phyloP scores from a whole-genome alignment of 2,329 filamentous ascomycete species.

The Pseudogymnoascus sp. region DNA sequence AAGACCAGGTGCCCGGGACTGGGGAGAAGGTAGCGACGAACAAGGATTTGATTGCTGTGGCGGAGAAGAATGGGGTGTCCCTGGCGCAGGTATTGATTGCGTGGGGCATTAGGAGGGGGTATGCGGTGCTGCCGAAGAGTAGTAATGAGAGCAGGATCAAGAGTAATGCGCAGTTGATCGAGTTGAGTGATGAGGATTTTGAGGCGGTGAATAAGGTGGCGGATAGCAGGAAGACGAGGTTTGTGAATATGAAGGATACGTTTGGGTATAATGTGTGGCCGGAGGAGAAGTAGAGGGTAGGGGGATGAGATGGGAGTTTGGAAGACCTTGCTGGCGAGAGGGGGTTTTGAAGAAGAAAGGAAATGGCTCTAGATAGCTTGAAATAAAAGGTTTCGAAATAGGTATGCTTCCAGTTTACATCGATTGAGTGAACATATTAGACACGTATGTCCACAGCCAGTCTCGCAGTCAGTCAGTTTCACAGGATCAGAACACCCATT shows the following conservation, averaged over 20 bases:
- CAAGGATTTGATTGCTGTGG: slow-evolving; percentile 49
- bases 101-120: slow-evolving; percentile 62
- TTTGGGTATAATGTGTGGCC: slow-evolving; percentile 68
- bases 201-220: slow-evolving; percentile 51
- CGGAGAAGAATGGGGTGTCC: slow-evolving; percentile 55
- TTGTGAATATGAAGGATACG: slow-evolving; percentile 77
- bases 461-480: neutral
- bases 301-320: neutral
- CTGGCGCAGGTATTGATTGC: slow-evolving; percentile 59
- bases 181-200: slow-evolving; percentile 55
- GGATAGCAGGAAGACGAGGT: slow-evolving; percentile 57
- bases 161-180: slow-evolving; percentile 59
- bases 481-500: neutral
- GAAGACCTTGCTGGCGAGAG: no score
- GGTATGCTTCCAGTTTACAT: neutral
- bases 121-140: slow-evolving; percentile 66
- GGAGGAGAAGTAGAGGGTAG: slow-evolving; percentile 37
- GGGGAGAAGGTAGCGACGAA: slow-evolving; percentile 59
- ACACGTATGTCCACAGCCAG: neutral
- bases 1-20: slow-evolving; percentile 55
- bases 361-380: neutral
- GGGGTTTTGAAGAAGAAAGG: neutral
- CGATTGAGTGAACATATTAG: neutral
- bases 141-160: slow-evolving; percentile 61
- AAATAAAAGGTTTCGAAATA: neutral